A percentile compares a stretch with the other conserved stretches of the same genome.
Evolutionary conservation across 305 asterid genomes (phyloP).

Genomic region (Plantago coronopus): DNA sequence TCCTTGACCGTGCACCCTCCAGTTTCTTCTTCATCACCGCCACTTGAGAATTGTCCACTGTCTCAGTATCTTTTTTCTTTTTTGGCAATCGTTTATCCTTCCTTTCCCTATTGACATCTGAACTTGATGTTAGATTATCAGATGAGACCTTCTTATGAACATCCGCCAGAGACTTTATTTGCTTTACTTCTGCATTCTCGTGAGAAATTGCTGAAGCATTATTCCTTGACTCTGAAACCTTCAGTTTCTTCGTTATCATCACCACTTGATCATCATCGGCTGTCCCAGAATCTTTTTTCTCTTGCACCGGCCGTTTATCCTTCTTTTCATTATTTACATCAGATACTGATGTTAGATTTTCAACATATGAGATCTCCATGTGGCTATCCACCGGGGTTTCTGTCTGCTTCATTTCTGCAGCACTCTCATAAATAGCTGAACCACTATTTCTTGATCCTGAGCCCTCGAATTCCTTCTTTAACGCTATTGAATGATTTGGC

Average conservation of each 20-base stretch:
- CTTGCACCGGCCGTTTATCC: conserved; percentile 38
- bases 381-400: conserved; percentile 1
- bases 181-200: conserved; percentile 19
- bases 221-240: too few relatives aligned
- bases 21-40: conserved; percentile 17
- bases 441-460: conserved; percentile 32
- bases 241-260: conserved; percentile 17
- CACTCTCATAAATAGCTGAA: conserved; percentile 24
- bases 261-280: conserved; percentile 4
- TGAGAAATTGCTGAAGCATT: too few relatives aligned
- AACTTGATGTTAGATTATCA: conserved; percentile 27
- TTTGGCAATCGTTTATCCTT: conserved; percentile 39
- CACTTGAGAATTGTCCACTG: conserved; percentile 12
- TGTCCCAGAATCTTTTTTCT: conserved; percentile 33
- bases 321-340: conserved; percentile 36
- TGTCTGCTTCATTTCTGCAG: too few relatives aligned
- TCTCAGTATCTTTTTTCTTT: conserved; percentile 37
- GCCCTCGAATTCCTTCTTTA: conserved; percentile 42
- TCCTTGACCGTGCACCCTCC: neutral
- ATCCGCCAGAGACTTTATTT: conserved; percentile 28
- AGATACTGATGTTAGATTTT: conserved; percentile 25
- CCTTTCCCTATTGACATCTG: conserved; percentile 34
- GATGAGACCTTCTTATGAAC: conserved; percentile 33
- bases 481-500: conserved; percentile 30
- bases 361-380: conserved; percentile 32